Evolutionary conservation across 345 rosid species (phyloP).

Genomic region (Anastatica hierochuntica): DNA sequence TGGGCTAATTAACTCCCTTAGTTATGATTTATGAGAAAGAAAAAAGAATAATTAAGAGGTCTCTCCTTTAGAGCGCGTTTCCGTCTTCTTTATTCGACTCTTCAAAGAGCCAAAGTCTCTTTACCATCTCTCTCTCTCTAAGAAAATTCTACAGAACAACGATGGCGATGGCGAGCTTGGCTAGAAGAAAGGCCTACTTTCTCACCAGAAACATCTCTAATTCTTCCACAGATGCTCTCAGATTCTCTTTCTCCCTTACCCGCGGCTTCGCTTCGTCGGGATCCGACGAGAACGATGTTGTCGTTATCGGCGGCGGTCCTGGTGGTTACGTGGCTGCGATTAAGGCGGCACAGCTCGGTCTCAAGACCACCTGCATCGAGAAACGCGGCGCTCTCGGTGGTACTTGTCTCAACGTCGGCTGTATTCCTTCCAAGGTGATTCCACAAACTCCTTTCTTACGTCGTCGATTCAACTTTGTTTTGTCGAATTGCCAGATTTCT

Average conservation of each 20-base stretch:
- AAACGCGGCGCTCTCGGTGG: constrained; percentile 97
- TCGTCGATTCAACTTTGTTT: neutral
- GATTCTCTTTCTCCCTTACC: constrained; percentile 49
- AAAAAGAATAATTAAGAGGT: too few species aligned
- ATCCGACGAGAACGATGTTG: constrained; percentile 95
- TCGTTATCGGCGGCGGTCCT: constrained; percentile 94
- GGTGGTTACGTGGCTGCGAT: constrained; percentile 99
- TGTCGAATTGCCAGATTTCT: too few species aligned
- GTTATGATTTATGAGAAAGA: too few species aligned
- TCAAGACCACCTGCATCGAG: constrained; percentile 96
- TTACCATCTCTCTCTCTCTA: too few species aligned
- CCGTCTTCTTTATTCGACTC: too few species aligned
- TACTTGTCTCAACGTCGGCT: constrained; percentile 98
- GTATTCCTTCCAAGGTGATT: constrained; percentile 94
- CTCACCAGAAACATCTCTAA: constrained; percentile 49
- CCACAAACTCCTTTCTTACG: neutral
- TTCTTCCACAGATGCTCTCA: constrained; percentile 38
- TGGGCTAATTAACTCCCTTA: too few species aligned
- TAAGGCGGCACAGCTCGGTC: constrained; percentile 95
- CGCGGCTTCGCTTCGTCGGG: constrained; percentile 71
- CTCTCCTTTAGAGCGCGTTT: too few species aligned
- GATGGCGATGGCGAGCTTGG: constrained; percentile 88
- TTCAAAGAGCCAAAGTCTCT: too few species aligned
- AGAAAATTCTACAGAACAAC: too few species aligned
- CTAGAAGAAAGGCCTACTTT: constrained; percentile 59